phyloP scores from a whole-genome alignment of 202 grass and related monocot genomes.

The Eragrostis tef region DNA sequence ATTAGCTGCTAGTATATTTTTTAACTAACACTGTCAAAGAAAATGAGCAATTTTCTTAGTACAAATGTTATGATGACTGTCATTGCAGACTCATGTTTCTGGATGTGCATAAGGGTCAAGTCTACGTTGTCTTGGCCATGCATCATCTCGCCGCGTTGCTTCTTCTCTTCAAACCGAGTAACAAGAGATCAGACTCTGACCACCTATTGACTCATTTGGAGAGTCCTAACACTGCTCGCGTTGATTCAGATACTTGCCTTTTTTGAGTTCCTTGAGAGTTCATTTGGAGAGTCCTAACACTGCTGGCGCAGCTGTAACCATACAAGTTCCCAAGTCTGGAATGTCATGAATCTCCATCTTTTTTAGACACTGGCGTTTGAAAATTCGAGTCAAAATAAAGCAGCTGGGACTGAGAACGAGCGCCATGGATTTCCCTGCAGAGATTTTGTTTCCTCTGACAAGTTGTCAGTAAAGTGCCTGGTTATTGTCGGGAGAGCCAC shows the following conservation, averaged over 20 bases:
- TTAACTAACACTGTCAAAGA: too few species aligned
- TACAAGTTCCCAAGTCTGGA: not conserved
- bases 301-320: too few species aligned
- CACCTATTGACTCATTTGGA: not conserved
- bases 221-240: too few species aligned
- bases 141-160: not conserved
- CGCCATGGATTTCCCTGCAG: not conserved
- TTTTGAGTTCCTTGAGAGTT: not conserved
- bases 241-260: not conserved
- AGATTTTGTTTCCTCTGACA: not conserved
- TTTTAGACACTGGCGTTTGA: not conserved
- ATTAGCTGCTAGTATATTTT: too few species aligned
- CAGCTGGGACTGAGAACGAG: not conserved
- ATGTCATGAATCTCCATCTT: not conserved
- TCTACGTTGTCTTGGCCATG: not conserved
- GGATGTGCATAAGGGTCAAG: not conserved
- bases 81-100: not conserved
- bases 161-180: not conserved
- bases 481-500: not conserved
- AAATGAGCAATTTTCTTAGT: not conserved
- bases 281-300: not conserved
- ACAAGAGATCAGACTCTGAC: not conserved
- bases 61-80: not conserved
- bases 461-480: not conserved
- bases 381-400: not conserved